Evolutionary conservation across 768 basidiomycete genomes (phyloP), one percentile per base, ranked within the genome.

Genomic region (Suillus tomentosus): DNA sequence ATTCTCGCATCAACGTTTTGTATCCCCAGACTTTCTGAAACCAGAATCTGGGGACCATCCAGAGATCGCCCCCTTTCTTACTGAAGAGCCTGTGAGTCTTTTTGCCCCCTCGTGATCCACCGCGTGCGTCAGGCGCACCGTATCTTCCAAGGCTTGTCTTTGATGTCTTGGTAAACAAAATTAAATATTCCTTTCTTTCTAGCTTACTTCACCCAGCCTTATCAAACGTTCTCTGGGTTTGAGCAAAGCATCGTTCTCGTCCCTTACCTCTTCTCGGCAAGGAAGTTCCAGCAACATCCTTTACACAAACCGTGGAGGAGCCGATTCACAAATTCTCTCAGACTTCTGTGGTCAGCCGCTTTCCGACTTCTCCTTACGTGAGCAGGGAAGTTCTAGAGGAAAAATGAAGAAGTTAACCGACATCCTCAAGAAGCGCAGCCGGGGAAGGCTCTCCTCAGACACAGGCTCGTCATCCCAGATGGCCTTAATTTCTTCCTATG

Each of bases 361-460:
- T 68, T 77, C 69, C 67, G 80, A 70, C 70, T 72, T 60, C 77
- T 76, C 74, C 13, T 67, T 80, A 48, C 68, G 66, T 57, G 74
- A 80, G 43, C 63, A 72, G 0, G 82, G 59, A 87, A 80, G 73
- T 72, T 78, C 40, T 64, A 71, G 22, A 40, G 39, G 36, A 22
- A 37, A 22, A 40, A 39, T 57, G n/a, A 57, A 11, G 39, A 57
- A 50, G 48, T 50, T 27, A 62, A 74, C 75, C 61, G 78, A 80
- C 67, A 76, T 76, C 67, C 82, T 71, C 75, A 80, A 71, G 70
- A 74, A 72, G 72, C 78, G 75, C 66, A 77, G 79, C 48, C 78
- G 80, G 51, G 74, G 78, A 60, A 76, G 73, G 76, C 75, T 78
- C 74, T 75, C 71, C 72, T 67, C 76, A 78, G 72, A 67, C 71